A percentile compares a stretch with the other conserved stretches of the same genome.
Conservation (phyloP, 1,284 basidiomycete species). For the Cutaneotrichosporon sp. region DNA sequence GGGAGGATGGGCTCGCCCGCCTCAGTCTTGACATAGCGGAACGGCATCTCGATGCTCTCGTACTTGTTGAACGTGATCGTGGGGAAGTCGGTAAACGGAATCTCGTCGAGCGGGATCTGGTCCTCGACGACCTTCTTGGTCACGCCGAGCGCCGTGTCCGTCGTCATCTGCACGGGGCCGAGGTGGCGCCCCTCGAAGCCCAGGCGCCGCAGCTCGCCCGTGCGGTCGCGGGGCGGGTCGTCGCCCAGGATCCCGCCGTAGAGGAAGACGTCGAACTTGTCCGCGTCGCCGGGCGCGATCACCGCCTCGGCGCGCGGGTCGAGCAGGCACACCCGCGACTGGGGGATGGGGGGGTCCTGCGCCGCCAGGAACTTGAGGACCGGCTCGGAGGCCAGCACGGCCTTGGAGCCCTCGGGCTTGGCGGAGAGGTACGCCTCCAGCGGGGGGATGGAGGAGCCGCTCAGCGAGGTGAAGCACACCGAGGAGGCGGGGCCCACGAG, state of each 20-base stretch:
- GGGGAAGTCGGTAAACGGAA: slow-evolving; percentile 76
- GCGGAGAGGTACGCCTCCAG: slow-evolving; percentile 58
- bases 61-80: slow-evolving; percentile 78
- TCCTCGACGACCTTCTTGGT: slow-evolving; percentile 86
- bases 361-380: slow-evolving; percentile 67
- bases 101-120: slow-evolving; percentile 60
- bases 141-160: slow-evolving; percentile 93
- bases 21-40: slow-evolving; percentile 63
- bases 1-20: slow-evolving; percentile 70
- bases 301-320: slow-evolving; percentile 77
- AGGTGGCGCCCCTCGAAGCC: slow-evolving; percentile 85
- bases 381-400: slow-evolving; percentile 63
- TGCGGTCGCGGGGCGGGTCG: slow-evolving; percentile 58
- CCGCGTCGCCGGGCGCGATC: slow-evolving; percentile 72
- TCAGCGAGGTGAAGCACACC: slow-evolving; percentile 83
- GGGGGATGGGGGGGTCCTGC: slow-evolving; percentile 54
- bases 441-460: slow-evolving; percentile 64
- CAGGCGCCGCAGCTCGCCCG: slow-evolving; percentile 77
- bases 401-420: slow-evolving; percentile 51
- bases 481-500: slow-evolving; percentile 67
- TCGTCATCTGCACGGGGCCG: slow-evolving; percentile 92
- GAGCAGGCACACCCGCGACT: slow-evolving; percentile 75
- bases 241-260: slow-evolving; percentile 65
- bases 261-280: slow-evolving; percentile 77
- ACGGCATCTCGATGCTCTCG: slow-evolving; percentile 94